Evolutionary conservation across 306 rosid genomes (phyloP), one percentile per base, ranked within the genome.

Genomic region (Castanopsis chinensis): DNA sequence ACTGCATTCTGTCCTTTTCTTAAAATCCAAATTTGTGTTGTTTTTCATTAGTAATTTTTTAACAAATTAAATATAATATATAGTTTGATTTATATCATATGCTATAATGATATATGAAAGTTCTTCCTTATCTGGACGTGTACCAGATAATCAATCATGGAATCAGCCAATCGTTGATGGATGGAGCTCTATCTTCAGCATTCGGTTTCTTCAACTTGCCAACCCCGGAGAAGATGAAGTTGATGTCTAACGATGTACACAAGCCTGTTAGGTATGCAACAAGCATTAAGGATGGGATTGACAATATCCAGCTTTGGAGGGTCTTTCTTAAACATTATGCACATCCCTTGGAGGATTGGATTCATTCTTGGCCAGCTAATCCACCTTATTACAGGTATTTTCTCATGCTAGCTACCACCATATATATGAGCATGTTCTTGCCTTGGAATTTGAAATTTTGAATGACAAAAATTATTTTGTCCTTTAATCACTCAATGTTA

Each of bases 291-390:
- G 45, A 86, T 32, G 82, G 87, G 3, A 45, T 65, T 28, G 87
- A 87, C 15, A 80, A 85, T 73, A 41, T 85, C 20, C 84, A 88
- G 25, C 85, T 83, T 76, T 84, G 91, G 86, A 85, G 95, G 84
- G 73, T 80, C 14, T 82, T 89, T 71, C 92, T 91, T 71, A 91
- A 91, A 69, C 95, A 91, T 51, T 87, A 87, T 45, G 87, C 91
- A 7, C 80, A 86, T 79, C 92, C 92, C 2, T 85, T 86, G 67
- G 68, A 81, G 17, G 85, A 85, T 30, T 90, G 89, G 89, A 83
- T 85, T 21, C 72, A 83, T 30, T 19, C 57, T 51, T 86, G 91
- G 94, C 94, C 92, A 13, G 6, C 68, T 72, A 88, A 81, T 78
- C 94, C 94, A 27, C 71, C 61, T 0, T 58, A 45, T 3, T 90